Base-by-base conservation (phyloP, 2,329 filamentous ascomycete genomes). In the Pseudopithomyces chartarum region DNA sequence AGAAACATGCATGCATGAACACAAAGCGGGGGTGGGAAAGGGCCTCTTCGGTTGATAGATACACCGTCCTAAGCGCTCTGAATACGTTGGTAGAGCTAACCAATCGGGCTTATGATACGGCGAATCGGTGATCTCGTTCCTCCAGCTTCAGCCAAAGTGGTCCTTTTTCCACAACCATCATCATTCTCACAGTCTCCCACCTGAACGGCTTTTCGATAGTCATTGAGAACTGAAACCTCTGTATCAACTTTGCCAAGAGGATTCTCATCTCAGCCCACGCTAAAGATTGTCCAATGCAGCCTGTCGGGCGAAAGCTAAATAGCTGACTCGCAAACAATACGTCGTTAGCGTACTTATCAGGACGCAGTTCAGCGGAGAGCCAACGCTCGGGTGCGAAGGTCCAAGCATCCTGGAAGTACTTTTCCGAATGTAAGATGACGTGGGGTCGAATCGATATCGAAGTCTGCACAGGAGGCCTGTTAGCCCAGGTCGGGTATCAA, bases 271-370 rank as follows among this genome's bases (percentile, higher is more conserved):
- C 52, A 19, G 57, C 55, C 57, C 52, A 62, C 2, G 60, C 60
- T 7, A 62, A 29, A 2, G 63, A 58, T 57, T 65, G 62, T 8
- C 65, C 66, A 2, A 69, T 55, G 38, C 65, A 69, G 22, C 54
- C 58, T 17, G 77, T 64, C 0, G 74, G 71, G 0, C 79, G 79
- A 38, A 73, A 69, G 10, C 67, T 73, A 62, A 81, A 81, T 3
- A 77, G 61, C 2, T 78, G 72, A 38, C 48, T 44, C 8, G 59
- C 57, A 8, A 33, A n/a, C 32, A 59, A 39, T n/a, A 29, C 13
- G 22, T 62, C 59, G 20, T 52, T 48, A 2, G 34, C 34, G 22
- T 47, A 55, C 17, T 55, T 43, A 22, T 47, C 40, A 2, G 54
- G 57, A 13, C 57, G 54, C 39, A 57, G 23, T 2, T 34, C 33